Percentiles rank a stretch among this genome's conserved stretches.
phyloP scores from a whole-genome alignment of 345 rosid species.

The Lepidium africanum region DNA sequence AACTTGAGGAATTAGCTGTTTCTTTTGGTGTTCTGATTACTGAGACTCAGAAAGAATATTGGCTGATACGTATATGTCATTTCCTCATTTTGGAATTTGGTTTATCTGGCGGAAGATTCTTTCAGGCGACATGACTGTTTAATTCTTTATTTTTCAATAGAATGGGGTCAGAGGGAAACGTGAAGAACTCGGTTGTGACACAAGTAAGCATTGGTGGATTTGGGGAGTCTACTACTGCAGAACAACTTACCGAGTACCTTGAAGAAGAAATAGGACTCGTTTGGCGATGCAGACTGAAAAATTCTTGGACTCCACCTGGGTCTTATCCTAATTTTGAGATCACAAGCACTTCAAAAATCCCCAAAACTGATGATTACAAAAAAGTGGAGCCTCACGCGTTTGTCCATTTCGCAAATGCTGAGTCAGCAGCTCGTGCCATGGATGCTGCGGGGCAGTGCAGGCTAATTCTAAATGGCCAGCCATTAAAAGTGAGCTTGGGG shows the following conservation, averaged over 20 bases:
- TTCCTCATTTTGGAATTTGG: background rate
- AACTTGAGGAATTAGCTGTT: background rate
- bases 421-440: constrained; percentile 35
- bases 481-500: constrained; percentile 63
- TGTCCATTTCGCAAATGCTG: constrained; percentile 66
- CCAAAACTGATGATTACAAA: constrained; percentile 33
- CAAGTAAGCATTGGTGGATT: constrained; percentile 84
- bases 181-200: constrained; percentile 45
- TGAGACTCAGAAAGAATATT: background rate
- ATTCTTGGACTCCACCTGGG: constrained; percentile 82
- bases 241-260: constrained; percentile 50
- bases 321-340: constrained; percentile 62
- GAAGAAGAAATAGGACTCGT: constrained; percentile 51
- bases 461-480: constrained; percentile 37
- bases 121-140: background rate
- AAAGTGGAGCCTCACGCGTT: constrained; percentile 82
- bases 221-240: constrained; percentile 42
- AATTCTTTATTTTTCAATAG: background rate
- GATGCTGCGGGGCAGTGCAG: constrained; percentile 43
- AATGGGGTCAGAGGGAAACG: constrained; percentile 36
- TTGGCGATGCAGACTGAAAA: constrained; percentile 77
- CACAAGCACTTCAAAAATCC: constrained; percentile 17
- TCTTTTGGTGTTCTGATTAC: background rate
- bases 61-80: background rate
- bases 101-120: background rate